These are phyloP conservation scores for Pleurotus platypus DNA, from an alignment of 768 basidiomycete species.

Conservation along the genomic window DNA sequence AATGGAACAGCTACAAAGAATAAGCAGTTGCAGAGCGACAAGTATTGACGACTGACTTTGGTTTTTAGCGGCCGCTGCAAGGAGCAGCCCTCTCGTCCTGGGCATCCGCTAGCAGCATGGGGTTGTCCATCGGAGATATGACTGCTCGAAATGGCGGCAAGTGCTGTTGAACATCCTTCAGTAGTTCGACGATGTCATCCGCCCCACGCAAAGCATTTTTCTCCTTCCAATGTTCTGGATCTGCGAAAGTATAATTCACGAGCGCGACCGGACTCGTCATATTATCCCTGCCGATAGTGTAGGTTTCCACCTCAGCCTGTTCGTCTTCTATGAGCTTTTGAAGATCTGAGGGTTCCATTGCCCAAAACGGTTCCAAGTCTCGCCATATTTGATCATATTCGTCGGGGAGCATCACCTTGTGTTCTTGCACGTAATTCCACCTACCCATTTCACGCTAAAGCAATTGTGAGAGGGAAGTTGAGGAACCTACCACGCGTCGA, in stretches of 20 bases:
- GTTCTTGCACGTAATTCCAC: conserved; percentile 42
- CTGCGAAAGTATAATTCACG: background rate
- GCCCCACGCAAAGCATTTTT: conserved; percentile 5
- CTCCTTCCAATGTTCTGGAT: conserved; percentile 7
- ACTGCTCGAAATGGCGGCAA: conserved; percentile 35
- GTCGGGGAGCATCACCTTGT: conserved; percentile 47
- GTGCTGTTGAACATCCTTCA: conserved; percentile 24
- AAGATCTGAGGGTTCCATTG: conserved; percentile 12
- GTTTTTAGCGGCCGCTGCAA: background rate
- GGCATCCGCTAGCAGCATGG: conserved; percentile 21
- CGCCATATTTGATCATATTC: conserved; percentile 48
- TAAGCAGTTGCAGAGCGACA: background rate
- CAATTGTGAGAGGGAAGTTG: background rate
- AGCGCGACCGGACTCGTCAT: background rate
- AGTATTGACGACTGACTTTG: conserved; percentile 20
- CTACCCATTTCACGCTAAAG: conserved; percentile 14
- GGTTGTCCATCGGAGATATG: conserved; percentile 30
- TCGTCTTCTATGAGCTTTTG: background rate
- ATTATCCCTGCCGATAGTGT: conserved; percentile 7
- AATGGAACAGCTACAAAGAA: conserved; percentile 18
- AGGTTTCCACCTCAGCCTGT: conserved; percentile 8
- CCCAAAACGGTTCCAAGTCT: conserved; percentile 16
- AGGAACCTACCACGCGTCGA: conserved; percentile 71
- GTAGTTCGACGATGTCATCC: conserved; percentile 18
- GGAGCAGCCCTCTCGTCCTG: background rate